A percentile compares a stretch with the other conserved stretches of the same genome.
These are phyloP conservation scores for Solanum sitiens DNA, from an alignment of 257 asterid species.

Conservation along the genomic window DNA sequence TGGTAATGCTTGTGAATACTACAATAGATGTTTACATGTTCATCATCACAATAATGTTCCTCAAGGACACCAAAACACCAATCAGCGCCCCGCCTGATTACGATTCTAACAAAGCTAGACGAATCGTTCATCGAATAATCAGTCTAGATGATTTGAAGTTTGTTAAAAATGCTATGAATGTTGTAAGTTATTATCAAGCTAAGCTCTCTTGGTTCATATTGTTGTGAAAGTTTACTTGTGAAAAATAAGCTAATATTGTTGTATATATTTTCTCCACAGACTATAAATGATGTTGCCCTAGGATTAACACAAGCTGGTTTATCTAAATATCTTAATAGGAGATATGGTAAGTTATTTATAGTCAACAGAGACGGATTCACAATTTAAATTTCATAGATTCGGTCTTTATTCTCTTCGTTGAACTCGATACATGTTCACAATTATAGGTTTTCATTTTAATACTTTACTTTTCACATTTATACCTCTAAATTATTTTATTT, in stretches of 20 bases:
- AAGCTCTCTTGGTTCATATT: neutral
- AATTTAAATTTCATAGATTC: neutral
- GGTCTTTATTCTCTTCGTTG: neutral
- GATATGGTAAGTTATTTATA: slow-evolving; percentile 19
- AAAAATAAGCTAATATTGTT: neutral
- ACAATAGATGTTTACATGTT: neutral
- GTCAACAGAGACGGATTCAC: neutral
- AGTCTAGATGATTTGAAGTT: slow-evolving; percentile 1
- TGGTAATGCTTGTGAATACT: neutral
- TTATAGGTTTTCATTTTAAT: too few relatives aligned
- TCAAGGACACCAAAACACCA: slow-evolving; percentile 1
- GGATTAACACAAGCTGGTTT: slow-evolving; percentile 33
- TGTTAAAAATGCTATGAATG: slow-evolving; percentile 1
- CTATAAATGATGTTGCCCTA: slow-evolving; percentile 32
- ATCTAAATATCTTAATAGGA: slow-evolving; percentile 27
- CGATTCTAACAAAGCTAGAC: neutral
- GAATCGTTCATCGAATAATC: neutral
- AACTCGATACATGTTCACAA: neutral
- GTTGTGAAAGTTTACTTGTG: neutral
- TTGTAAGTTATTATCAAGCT: neutral
- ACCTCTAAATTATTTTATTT: neutral
- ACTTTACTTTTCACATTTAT: neutral
- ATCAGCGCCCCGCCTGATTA: neutral
- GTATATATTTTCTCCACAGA: slow-evolving; percentile 8
- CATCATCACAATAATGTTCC: neutral